Base-by-base conservation (phyloP, 768 basidiomycete species). In the Pleurotus cornucopiae region DNA sequence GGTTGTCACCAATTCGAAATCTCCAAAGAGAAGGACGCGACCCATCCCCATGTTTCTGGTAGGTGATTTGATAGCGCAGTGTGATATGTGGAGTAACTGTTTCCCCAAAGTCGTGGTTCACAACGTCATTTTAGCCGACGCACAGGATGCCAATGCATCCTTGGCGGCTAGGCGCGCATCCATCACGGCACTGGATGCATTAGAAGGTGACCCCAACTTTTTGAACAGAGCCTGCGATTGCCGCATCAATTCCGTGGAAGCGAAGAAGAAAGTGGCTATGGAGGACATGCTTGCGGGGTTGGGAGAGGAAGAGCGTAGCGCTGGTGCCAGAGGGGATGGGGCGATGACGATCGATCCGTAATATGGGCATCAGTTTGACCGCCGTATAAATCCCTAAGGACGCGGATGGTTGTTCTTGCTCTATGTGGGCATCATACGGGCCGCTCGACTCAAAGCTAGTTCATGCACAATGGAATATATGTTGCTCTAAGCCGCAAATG, bases 191-290 rank as follows among this genome's bases (percentile, higher is more conserved):
- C 66, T 93, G 58, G 85, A 89, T 64, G 83, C 82, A 14, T 67
- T 93, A 34, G 81, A 88, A 56, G 80, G 79, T 23, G 83, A 90
- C 63, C 69, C 83, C 4, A 76, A 74, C 11, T 84, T 91, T 55
- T 69, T 92, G 64, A 69, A 76, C 4, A 76, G 79, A 46, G 80
- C 75, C 16, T 93, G 90, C 64, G 82, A 89, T 68, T 93, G 90
- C 68, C 75, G 83, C 11, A 69, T 71, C 18, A 64, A 70, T 56
- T 69, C 67, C 20, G 71, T 67, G 41, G 71, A 72, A 52, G 77
- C 74, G 60, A 75, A 67, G 55, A 64, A 58, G 55, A 61, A 58
- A 38, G 62, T 62, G 54, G 69, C 60, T 13, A 64, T 71, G 12
- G 66, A 70, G 60, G 60, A 66, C 44, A 62, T 67, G 30, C 55